Base-by-base conservation (phyloP, 2,329 filamentous ascomycete genomes). In the Venturiaceae sp. region DNA sequence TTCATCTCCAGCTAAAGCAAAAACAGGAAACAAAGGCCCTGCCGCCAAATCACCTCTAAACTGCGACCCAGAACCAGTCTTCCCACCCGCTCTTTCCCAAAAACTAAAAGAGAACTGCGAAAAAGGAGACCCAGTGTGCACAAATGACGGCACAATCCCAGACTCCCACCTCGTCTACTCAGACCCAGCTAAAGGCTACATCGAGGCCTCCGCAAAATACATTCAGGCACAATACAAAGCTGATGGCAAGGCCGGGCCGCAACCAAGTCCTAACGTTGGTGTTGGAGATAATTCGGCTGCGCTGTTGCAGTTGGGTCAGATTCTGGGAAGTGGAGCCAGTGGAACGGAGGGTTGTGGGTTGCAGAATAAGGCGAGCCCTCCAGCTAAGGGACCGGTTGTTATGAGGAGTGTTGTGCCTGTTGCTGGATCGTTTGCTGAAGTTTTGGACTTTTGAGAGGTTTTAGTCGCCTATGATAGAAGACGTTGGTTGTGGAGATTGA, bases 61-160 rank as follows among this genome's bases (percentile, higher is more conserved):
- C 23, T 28, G 55, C 11, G 56, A 53, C 41, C 39, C 26, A 26
- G 41, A 30, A 32, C 56, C 57, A 21, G 21, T 30, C 8, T 44
- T 59, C 30, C 57, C 57, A 19, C 11, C 50, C n/a, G 50, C 58
- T 5, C 52, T 58, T 3, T 14, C 23, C 23, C 21, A 30, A 19
- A 58, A 58, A 30, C 26, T 59, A 14, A 41, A 41, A 26, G n/a
- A 59, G 57, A 59, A 58, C 21, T 59, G 57, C 30, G 57, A 30
- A 46, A 23, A 3, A 1, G 34, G 34, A 3, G 53, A 59, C 8
- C 44, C 44, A 26, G 57, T 53, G 9, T 53, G 56, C 32, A 58
- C 56, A 19, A 53, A 53, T 16, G 30, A 52, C 21, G 56, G 56
- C 28, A 37, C 44, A 8, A 28, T 1, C n/a, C 19, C 34, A 3